These are phyloP conservation scores for Dictyostelium discoideum DNA, from an alignment of 78 protist genomes.

Conservation along the genomic window DNA sequence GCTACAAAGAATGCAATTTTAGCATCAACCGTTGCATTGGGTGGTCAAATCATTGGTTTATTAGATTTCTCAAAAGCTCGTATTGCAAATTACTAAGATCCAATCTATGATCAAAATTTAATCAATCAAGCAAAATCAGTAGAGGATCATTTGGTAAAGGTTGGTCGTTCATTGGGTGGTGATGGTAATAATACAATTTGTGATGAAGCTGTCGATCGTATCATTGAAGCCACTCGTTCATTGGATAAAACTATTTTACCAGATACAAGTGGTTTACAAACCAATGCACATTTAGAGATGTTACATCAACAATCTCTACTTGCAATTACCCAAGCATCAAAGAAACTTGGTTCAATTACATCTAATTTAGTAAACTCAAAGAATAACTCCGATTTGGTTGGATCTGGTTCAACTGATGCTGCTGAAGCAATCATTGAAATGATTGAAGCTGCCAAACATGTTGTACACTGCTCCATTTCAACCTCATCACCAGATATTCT, in stretches of 20 bases:
- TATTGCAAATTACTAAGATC: slow-evolving; percentile 79
- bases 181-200: slow-evolving; percentile 7
- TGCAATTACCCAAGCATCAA: slow-evolving; percentile 30
- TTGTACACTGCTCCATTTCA: slow-evolving; percentile 29
- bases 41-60: slow-evolving; percentile 6
- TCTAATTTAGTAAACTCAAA: slow-evolving; percentile 32
- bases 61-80: slow-evolving; percentile 78
- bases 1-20: slow-evolving; percentile 31
- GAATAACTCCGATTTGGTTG: slow-evolving; percentile 21
- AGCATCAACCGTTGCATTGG: slow-evolving; percentile 11
- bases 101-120: slow-evolving; percentile 71
- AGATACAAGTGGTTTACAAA: slow-evolving; percentile 61
- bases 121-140: slow-evolving; percentile 1
- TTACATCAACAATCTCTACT: slow-evolving; percentile 48
- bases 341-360: slow-evolving; percentile 63
- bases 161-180: slow-evolving; percentile 45
- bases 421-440: slow-evolving; percentile 37
- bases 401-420: slow-evolving; percentile 25
- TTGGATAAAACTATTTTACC: slow-evolving; percentile 53
- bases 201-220: slow-evolving; percentile 70
- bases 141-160: slow-evolving; percentile 41
- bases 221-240: slow-evolving; percentile 60
- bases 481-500: slow-evolving; percentile 73
- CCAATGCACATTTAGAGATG: slow-evolving; percentile 24
- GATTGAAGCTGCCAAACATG: slow-evolving; percentile 35